Percentiles rank a stretch among this genome's conserved stretches.
Evolutionary conservation across 345 rosid genomes (phyloP).

Genomic region (Melastoma malabathricum): DNA sequence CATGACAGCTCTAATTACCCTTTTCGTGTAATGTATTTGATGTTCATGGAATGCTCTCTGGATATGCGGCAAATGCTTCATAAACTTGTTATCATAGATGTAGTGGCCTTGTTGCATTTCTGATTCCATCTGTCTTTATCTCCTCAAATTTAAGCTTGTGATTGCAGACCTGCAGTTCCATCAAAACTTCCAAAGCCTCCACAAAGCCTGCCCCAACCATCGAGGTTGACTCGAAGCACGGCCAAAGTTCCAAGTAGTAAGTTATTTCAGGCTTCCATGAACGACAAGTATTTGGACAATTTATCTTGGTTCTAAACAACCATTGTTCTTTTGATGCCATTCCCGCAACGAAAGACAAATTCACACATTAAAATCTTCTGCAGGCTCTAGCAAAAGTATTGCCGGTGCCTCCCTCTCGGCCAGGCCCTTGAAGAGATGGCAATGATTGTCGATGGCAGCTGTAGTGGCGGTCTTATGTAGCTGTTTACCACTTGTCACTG

Average conservation of each 20-base stretch:
- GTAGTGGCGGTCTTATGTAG: background rate
- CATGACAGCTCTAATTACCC: background rate
- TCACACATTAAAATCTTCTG: background rate
- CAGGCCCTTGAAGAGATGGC: slow-evolving; percentile 25
- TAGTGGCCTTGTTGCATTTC: too few species aligned
- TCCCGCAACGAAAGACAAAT: too few species aligned
- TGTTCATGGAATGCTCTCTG: too few species aligned
- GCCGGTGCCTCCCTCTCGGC: slow-evolving; percentile 17
- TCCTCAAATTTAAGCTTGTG: background rate
- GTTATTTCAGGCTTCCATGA: background rate
- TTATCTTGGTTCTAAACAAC: background rate
- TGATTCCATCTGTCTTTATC: too few species aligned
- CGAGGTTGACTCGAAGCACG: slow-evolving; percentile 34
- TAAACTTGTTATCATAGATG: too few species aligned
- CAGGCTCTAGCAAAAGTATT: slow-evolving; percentile 27
- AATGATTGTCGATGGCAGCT: slow-evolving; percentile 8
- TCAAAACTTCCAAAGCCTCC: slow-evolving; percentile 54
- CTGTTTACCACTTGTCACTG: too few species aligned
- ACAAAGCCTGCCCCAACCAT: slow-evolving; percentile 24
- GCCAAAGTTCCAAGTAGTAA: slow-evolving; percentile 49
- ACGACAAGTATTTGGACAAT: too few species aligned
- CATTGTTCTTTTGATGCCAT: background rate
- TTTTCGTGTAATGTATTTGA: background rate
- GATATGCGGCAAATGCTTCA: too few species aligned
- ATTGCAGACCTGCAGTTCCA: slow-evolving; percentile 10